Conservation (phyloP, 768 basidiomycete species). For the Lactarius deliciosus region DNA sequence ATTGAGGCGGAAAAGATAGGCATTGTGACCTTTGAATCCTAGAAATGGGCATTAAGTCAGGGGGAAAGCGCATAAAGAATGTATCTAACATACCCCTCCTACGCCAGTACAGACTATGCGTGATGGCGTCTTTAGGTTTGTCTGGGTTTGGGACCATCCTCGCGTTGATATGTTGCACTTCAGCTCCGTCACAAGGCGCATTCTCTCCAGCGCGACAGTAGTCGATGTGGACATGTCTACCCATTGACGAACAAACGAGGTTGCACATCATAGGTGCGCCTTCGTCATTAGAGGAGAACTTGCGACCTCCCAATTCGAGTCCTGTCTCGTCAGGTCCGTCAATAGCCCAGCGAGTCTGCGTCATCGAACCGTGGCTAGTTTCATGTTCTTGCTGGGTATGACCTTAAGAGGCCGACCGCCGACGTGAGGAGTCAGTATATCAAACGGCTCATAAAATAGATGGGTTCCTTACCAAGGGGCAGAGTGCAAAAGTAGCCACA, state of each 20-base stretch:
- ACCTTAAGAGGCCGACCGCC: slow-evolving; percentile 36
- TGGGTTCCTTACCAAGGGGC: slow-evolving; percentile 45
- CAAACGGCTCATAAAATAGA: background rate
- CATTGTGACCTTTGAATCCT: slow-evolving; percentile 53
- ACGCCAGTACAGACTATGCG: slow-evolving; percentile 56
- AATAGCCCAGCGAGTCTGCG: slow-evolving; percentile 54
- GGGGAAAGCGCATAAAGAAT: slow-evolving; percentile 15
- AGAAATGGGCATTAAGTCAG: background rate
- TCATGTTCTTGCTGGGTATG: slow-evolving; percentile 62
- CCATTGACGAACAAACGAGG: slow-evolving; percentile 53
- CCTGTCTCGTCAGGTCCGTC: slow-evolving; percentile 51
- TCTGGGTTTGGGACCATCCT: slow-evolving; percentile 48
- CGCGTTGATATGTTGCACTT: slow-evolving; percentile 46
- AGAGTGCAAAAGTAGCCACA: slow-evolving; percentile 62
- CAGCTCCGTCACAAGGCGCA: slow-evolving; percentile 42
- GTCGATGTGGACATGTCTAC: slow-evolving; percentile 59
- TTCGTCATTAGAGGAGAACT: slow-evolving; percentile 52
- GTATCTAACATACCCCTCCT: slow-evolving; percentile 46
- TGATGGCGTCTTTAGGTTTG: slow-evolving; percentile 51
- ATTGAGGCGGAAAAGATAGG: background rate
- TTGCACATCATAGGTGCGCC: slow-evolving; percentile 67
- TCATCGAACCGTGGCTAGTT: slow-evolving; percentile 65
- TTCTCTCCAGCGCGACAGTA: slow-evolving; percentile 48
- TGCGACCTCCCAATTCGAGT: slow-evolving; percentile 55
- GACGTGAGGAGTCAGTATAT: background rate